Conservation (phyloP, 169 alveolate species). For the Theileria parva region DNA sequence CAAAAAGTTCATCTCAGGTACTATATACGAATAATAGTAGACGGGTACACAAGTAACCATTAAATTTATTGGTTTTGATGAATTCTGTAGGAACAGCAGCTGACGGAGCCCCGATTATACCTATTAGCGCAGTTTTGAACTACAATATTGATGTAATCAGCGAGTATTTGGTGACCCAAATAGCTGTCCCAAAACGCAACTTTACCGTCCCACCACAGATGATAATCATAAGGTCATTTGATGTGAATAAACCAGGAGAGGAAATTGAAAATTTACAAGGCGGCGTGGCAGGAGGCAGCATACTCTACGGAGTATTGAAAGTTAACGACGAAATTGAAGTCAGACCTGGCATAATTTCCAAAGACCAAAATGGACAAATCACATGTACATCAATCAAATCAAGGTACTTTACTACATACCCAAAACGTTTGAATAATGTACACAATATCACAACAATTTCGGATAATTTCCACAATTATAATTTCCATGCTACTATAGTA, state of each 20-base stretch:
- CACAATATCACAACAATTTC: too few species aligned
- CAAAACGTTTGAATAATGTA: background rate
- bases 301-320: slow-evolving; percentile 93
- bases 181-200: slow-evolving; percentile 97
- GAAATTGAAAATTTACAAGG: slow-evolving; percentile 95
- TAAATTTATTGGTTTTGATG: background rate
- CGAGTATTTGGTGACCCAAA: slow-evolving; percentile 89
- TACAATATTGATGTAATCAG: slow-evolving; percentile 96
- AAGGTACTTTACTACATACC: background rate
- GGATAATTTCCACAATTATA: slow-evolving; percentile 17
- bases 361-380: slow-evolving; percentile 84
- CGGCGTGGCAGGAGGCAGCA: slow-evolving; percentile 99
- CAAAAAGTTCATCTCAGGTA: slow-evolving; percentile 83
- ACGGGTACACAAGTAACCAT: slow-evolving; percentile 45
- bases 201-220: slow-evolving; percentile 96
- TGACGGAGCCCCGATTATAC: slow-evolving; percentile 96
- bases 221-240: slow-evolving; percentile 98
- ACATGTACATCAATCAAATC: slow-evolving; percentile 88
- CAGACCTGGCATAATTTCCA: slow-evolving; percentile 95
- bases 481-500: too few species aligned
- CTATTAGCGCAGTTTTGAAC: slow-evolving; percentile 93
- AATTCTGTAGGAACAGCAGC: slow-evolving; percentile 86
- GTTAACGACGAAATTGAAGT: slow-evolving; percentile 97
- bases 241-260: slow-evolving; percentile 98
- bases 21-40: background rate